Evolutionary conservation across 768 basidiomycete species (phyloP).

Genomic region (Chiua virens): DNA sequence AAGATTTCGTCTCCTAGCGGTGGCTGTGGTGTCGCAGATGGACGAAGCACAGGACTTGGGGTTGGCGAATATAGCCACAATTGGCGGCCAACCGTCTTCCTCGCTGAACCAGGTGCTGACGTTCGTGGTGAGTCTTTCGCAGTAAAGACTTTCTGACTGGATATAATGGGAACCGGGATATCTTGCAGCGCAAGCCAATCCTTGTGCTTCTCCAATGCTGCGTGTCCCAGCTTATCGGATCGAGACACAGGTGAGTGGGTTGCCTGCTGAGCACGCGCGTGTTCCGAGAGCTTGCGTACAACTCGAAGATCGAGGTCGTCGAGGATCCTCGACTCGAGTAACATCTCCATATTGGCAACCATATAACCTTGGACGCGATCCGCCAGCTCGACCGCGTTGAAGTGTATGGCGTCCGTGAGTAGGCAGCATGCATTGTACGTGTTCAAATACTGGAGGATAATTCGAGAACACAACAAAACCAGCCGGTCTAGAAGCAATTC

Average conservation of each 20-base stretch:
- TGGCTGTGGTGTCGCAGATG: neutral
- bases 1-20: conserved; percentile 68
- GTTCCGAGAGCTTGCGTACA: conserved; percentile 64
- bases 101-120: conserved; percentile 29
- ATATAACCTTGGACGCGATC: conserved; percentile 78
- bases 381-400: conserved; percentile 67
- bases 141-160: conserved; percentile 20
- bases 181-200: conserved; percentile 75
- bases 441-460: conserved; percentile 66
- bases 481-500: conserved; percentile 88
- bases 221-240: conserved; percentile 48
- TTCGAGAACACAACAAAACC: conserved; percentile 75
- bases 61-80: conserved; percentile 6
- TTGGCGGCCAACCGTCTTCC: conserved; percentile 5
- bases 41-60: conserved; percentile 27
- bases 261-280: conserved; percentile 57
- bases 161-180: conserved; percentile 57
- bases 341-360: conserved; percentile 78
- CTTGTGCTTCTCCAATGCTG: conserved; percentile 57
- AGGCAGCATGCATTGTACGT: conserved; percentile 78
- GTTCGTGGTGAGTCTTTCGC: conserved; percentile 30
- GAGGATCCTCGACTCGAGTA: conserved; percentile 79
- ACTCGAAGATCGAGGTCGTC: conserved; percentile 70
- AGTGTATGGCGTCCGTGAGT: conserved; percentile 79
- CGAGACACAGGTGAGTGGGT: conserved; percentile 68